Evolutionary conservation across 2,329 filamentous ascomycete genomes (phyloP).

Genomic region (Arthroderma sp.): DNA sequence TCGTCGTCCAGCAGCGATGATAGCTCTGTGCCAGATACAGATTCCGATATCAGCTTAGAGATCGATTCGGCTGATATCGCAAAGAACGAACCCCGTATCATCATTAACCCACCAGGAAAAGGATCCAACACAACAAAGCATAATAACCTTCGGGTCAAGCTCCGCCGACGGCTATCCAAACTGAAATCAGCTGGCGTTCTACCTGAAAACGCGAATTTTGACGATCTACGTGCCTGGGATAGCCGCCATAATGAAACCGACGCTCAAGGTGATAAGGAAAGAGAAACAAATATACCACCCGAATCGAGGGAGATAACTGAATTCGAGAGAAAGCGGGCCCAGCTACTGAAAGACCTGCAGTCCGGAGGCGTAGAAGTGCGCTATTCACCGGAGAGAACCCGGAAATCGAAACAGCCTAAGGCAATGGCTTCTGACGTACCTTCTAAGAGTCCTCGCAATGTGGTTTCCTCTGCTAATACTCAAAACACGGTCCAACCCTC

Average conservation of each 20-base stretch:
- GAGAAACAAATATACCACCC: not conserved
- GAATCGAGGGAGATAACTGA: conserved; percentile 21
- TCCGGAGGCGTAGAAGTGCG: conserved; percentile 40
- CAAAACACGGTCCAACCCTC: not conserved
- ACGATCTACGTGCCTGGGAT: conserved; percentile 33
- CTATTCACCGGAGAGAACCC: conserved; percentile 18
- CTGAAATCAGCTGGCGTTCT: conserved; percentile 44
- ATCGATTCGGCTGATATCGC: no score
- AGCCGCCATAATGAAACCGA: conserved; percentile 8
- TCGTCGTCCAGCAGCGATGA: conserved; percentile 14
- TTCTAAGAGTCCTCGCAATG: conserved; percentile 2
- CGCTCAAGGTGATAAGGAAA: conserved; percentile 10
- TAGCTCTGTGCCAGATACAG: conserved; percentile 14
- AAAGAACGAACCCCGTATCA: conserved; percentile 1
- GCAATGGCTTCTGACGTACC: not conserved
- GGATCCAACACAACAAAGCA: conserved; percentile 40
- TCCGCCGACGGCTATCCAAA: conserved; percentile 36
- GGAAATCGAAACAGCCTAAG: conserved; percentile 11
- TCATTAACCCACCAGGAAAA: conserved; percentile 30
- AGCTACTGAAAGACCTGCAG: conserved; percentile 39
- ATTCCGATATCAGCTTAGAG: not conserved
- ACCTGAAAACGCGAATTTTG: conserved; percentile 36
- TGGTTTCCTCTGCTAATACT: not conserved
- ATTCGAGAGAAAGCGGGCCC: conserved; percentile 39
- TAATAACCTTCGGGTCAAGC: conserved; percentile 43